Evolutionary conservation across 2,329 filamentous ascomycete species (phyloP), one percentile per base, ranked within the genome.

Genomic region (Fusarium subtropicale): DNA sequence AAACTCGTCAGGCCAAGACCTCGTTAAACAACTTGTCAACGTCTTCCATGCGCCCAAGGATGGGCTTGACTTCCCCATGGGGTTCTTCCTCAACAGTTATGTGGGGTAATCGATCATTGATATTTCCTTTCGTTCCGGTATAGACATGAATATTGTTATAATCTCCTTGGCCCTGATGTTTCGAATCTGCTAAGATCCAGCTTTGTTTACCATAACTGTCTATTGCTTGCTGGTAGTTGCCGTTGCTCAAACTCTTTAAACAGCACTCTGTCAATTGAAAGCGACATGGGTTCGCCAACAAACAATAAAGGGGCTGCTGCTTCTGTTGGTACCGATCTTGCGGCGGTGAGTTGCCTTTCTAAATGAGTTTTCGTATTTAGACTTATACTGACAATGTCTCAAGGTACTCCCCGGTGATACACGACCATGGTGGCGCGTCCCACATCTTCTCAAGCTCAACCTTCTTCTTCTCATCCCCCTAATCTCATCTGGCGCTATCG

Each of bases 401-500:
- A 36, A 76, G 73, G 74, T 84, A 10, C 74, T 85, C 7, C 83
- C 83, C n/a, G 59, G 79, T 28, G 76, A 81, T 51, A 68, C 76
- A 31, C 77, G 75, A 33, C 76, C 76, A 31, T 85, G 83, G 83
- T 83, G 79, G 57, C 76, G 77, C 6, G 74, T 76, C 5, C 75
- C 78, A 1, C 81, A 84, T 74, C 73, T 85, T 2, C 69, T 84
- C 9, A 71, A 77, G 33, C 77, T 85, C 10, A 84, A 85, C 56
- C 68, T 84, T 11, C 72, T 83, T 16, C 76, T 85, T 1, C 54
- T 84, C 7, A 69, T 84, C 3, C 82, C 82, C 1, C 72, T 83
- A 5, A 63, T 84, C 0, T 83, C 81, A 1, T 81, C 81, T 0
- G 76, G 79, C 1, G 79, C 80, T 3, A 78, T 78, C 36, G 83